Evolutionary conservation across 139 green algal genomes (phyloP).

Genomic region (Diplosphaera chodatii): DNA sequence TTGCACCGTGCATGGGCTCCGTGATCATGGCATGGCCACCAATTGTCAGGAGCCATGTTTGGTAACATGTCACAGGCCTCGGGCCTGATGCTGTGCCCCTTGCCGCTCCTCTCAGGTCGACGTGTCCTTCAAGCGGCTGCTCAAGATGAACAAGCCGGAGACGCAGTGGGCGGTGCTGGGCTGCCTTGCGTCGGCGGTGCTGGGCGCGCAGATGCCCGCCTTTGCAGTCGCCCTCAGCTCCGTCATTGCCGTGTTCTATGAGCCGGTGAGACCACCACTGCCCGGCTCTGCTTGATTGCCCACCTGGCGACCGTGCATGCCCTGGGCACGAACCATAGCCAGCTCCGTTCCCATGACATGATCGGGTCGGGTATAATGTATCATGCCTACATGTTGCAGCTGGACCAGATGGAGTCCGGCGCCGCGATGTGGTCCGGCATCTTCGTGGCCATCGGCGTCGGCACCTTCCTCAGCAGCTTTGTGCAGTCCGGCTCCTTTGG

Average conservation of each 20-base stretch:
- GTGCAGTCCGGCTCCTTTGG: slow-evolving; percentile 36
- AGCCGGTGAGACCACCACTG: not conserved
- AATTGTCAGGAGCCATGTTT: too few relatives aligned
- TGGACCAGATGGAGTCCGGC: slow-evolving; percentile 15
- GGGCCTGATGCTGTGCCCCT: too few relatives aligned
- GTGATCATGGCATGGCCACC: too few relatives aligned
- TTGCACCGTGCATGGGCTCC: too few relatives aligned
- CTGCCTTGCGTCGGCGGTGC: slow-evolving; percentile 20
- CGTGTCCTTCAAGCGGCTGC: slow-evolving; percentile 41
- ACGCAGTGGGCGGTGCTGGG: slow-evolving; percentile 34
- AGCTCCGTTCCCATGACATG: too few relatives aligned
- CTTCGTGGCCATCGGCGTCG: slow-evolving; percentile 58
- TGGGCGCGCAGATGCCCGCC: slow-evolving; percentile 57
- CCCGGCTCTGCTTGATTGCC: too few relatives aligned
- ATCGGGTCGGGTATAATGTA: too few relatives aligned
- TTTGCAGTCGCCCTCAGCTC: slow-evolving; percentile 54
- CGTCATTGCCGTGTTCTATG: slow-evolving; percentile 45
- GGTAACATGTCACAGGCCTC: too few relatives aligned
- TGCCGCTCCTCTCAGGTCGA: too few relatives aligned
- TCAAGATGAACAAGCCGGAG: slow-evolving; percentile 52
- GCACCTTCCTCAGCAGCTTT: slow-evolving; percentile 22
- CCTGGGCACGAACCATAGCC: too few relatives aligned
- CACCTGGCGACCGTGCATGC: too few relatives aligned
- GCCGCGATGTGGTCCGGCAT: slow-evolving; percentile 49
- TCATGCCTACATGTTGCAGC: not conserved